Conservation (phyloP, 2,329 filamentous ascomycete species). For the Fusarium staphyleae region DNA sequence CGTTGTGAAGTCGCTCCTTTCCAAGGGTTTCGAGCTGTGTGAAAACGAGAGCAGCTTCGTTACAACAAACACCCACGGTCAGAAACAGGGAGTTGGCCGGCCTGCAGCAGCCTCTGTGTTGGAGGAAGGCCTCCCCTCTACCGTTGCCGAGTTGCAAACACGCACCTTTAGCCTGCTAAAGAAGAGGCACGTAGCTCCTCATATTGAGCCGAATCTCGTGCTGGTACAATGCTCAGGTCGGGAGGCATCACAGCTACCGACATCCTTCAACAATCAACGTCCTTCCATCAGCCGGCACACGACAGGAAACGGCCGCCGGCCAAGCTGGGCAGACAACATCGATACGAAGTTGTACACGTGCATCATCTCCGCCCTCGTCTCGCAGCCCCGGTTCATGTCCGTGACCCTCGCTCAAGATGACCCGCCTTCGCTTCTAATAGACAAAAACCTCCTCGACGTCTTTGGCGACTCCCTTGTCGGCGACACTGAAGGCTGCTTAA, state of each 20-base stretch:
- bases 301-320: constrained; percentile 47
- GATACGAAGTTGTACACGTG: constrained; percentile 70
- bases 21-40: constrained; percentile 84
- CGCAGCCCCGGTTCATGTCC: constrained; percentile 74
- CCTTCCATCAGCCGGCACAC: constrained; percentile 47
- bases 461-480: constrained; percentile 80
- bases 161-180: constrained; percentile 87
- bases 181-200: constrained; percentile 76
- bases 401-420: constrained; percentile 77
- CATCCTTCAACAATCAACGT: constrained; percentile 48
- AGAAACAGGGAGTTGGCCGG: constrained; percentile 40
- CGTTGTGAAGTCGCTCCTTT: constrained; percentile 78
- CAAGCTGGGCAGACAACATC: constrained; percentile 64
- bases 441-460: constrained; percentile 69
- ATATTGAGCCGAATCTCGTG: constrained; percentile 71
- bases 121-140: constrained; percentile 78
- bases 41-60: constrained; percentile 73
- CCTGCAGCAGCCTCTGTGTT: constrained; percentile 60
- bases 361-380: constrained; percentile 66
- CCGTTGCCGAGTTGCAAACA: constrained; percentile 78
- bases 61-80: constrained; percentile 54
- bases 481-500: constrained; percentile 72
- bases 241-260: constrained; percentile 53
- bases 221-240: constrained; percentile 83
- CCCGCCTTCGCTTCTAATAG: constrained; percentile 75